phyloP scores from a whole-genome alignment of 768 basidiomycete species.

The Candolleomyces aberdarensis region DNA sequence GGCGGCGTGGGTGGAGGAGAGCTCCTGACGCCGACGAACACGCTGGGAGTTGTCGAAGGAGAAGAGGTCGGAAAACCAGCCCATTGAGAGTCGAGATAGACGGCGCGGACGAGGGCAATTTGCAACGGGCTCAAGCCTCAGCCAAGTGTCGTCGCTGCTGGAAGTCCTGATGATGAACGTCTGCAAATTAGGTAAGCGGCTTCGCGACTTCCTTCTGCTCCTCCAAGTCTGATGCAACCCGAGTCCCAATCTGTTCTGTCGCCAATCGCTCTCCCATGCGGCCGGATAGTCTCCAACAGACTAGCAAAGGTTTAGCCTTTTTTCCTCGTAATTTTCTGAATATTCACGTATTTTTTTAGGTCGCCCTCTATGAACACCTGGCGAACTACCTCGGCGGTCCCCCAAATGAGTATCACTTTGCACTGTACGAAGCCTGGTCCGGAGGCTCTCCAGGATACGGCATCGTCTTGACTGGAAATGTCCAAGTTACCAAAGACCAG shows the following conservation, averaged over 20 bases:
- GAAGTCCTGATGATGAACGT: background rate
- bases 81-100: slow-evolving; percentile 39
- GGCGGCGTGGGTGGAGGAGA: slow-evolving; percentile 81
- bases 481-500: slow-evolving; percentile 63
- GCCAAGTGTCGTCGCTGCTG: background rate
- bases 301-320: slow-evolving; percentile 5
- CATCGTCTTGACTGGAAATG: slow-evolving; percentile 85
- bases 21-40: slow-evolving; percentile 57
- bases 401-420: slow-evolving; percentile 62
- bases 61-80: slow-evolving; percentile 73
- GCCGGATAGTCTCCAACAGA: background rate
- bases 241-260: background rate
- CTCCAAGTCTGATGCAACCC: background rate
- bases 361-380: slow-evolving; percentile 88
- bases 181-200: background rate
- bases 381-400: slow-evolving; percentile 61
- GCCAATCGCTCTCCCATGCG: background rate
- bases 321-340: background rate
- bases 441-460: slow-evolving; percentile 64
- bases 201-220: background rate
- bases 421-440: slow-evolving; percentile 75
- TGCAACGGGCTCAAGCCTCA: too few species aligned
- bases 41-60: slow-evolving; percentile 44
- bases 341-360: slow-evolving; percentile 39
- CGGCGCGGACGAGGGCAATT: background rate